Evolutionary conservation across 805 yeast genomes (phyloP).

Genomic region (Tetrapisispora phaffii): DNA sequence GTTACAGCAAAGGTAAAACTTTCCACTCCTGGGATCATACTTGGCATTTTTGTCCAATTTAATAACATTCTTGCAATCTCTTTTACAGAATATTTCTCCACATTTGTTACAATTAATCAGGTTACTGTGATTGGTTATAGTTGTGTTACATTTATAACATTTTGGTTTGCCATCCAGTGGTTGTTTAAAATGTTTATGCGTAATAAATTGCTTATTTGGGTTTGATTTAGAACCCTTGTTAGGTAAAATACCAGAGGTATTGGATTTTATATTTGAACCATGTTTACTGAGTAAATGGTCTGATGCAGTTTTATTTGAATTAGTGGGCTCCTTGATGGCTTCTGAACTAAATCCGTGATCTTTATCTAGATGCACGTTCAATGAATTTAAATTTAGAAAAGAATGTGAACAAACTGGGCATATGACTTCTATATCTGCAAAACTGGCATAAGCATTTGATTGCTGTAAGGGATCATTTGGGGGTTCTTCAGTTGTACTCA

Average conservation of each 20-base stretch:
- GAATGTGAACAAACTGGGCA: conserved; percentile 67
- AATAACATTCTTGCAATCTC: conserved; percentile 48
- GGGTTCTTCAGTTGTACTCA: neutral
- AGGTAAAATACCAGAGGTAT: neutral
- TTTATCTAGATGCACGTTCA: conserved; percentile 66
- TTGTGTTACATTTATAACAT: conserved; percentile 33
- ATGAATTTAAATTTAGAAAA: conserved; percentile 43
- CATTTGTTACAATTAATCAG: conserved; percentile 65
- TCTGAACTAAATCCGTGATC: conserved; percentile 38
- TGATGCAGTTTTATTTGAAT: neutral
- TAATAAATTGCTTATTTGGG: neutral
- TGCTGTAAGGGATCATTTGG: neutral
- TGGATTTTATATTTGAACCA: neutral
- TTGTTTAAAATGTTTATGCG: conserved; percentile 36
- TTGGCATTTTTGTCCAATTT: conserved; percentile 40
- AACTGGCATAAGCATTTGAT: neutral
- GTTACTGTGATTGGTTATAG: conserved; percentile 44
- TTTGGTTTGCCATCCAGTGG: conserved; percentile 17
- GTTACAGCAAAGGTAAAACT: conserved; percentile 65
- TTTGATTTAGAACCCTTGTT: neutral
- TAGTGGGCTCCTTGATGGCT: neutral
- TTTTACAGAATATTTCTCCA: conserved; percentile 59
- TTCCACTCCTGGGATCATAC: conserved; percentile 41
- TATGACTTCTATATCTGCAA: neutral
- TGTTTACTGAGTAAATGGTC: neutral